These are phyloP conservation scores for Saccharomycopsis capsularis DNA, from an alignment of 805 yeast species.

Conservation along the genomic window DNA sequence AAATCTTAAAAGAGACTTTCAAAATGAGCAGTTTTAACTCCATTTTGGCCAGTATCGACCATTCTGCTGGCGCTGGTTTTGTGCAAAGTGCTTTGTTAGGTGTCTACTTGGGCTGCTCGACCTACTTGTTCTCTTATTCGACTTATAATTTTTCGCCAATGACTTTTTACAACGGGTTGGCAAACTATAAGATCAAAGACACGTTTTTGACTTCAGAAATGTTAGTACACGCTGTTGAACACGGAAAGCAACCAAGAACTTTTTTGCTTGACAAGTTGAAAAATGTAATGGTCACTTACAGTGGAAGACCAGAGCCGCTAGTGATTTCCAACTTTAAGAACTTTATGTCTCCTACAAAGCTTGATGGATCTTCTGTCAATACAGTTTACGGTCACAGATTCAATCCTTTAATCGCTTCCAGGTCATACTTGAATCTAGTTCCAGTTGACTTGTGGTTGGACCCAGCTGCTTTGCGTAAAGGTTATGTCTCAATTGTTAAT, in stretches of 20 bases:
- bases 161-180: constrained; percentile 59
- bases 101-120: constrained; percentile 77
- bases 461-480: constrained; percentile 83
- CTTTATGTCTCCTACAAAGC: constrained; percentile 54
- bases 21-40: constrained; percentile 68
- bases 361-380: constrained; percentile 64
- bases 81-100: constrained; percentile 81
- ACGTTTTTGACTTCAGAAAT: constrained; percentile 78
- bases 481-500: constrained; percentile 71
- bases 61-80: constrained; percentile 81
- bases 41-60: constrained; percentile 79
- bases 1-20: constrained; percentile 86
- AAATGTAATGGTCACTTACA: constrained; percentile 78
- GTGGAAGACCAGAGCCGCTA: constrained; percentile 62
- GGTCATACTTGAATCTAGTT: constrained; percentile 83
- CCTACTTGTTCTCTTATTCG: constrained; percentile 70
- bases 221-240: constrained; percentile 65
- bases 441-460: constrained; percentile 85
- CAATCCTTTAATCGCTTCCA: constrained; percentile 76
- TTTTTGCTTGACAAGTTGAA: constrained; percentile 56
- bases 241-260: constrained; percentile 48
- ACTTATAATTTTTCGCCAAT: constrained; percentile 72
- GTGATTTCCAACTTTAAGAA: constrained; percentile 51
- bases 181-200: constrained; percentile 78
- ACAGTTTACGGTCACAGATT: constrained; percentile 71